Percentiles rank a stretch among this genome's conserved stretches.
These are phyloP conservation scores for Tuber brumale DNA, from an alignment of 495 filamentous ascomycete genomes.

Conservation along the genomic window DNA sequence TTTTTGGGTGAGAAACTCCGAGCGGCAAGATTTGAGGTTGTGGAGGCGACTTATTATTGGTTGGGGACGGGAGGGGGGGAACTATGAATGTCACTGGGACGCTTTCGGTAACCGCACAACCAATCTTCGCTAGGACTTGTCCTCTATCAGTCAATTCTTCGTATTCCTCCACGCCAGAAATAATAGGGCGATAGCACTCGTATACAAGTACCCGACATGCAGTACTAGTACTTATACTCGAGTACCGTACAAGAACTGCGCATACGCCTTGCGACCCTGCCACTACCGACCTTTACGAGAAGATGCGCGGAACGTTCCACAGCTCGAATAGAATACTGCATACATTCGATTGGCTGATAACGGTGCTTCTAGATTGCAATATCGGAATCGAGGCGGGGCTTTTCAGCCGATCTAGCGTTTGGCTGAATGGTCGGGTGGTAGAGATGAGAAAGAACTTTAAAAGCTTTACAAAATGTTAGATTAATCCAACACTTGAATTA, in stretches of 20 bases:
- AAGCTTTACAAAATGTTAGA: too few species aligned
- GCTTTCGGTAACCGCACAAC: background rate
- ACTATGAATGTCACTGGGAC: background rate
- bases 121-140: background rate
- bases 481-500: background rate
- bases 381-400: background rate
- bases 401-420: background rate
- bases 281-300: background rate
- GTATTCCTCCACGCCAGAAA: background rate
- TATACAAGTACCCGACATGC: too few species aligned
- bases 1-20: background rate
- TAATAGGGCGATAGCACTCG: background rate
- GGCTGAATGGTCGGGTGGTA: background rate
- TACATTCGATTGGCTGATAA: background rate
- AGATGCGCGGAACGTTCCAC: background rate
- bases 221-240: too few species aligned
- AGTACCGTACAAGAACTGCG: too few species aligned
- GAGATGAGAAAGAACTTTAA: background rate
- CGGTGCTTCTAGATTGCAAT: background rate
- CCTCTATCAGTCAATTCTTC: background rate
- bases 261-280: background rate
- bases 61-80: background rate
- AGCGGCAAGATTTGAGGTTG: background rate
- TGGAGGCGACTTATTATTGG: background rate
- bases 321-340: background rate